These are phyloP conservation scores for Ascocoryne sarcoides DNA, from an alignment of 2,329 filamentous ascomycete genomes.

Conservation along the genomic window DNA sequence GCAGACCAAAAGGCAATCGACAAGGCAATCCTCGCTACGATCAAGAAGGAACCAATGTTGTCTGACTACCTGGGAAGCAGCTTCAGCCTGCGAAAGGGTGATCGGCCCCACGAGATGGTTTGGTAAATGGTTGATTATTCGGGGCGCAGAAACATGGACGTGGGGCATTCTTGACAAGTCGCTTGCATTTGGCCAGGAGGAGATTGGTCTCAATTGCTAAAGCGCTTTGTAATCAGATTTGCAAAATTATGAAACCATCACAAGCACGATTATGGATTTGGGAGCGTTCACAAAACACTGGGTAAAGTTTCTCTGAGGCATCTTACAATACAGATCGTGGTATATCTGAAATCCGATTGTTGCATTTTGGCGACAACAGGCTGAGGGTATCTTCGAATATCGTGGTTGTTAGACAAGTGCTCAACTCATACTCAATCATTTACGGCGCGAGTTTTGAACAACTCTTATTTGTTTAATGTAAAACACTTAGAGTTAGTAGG, in stretches of 20 bases:
- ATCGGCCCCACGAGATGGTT: slow-evolving; percentile 99
- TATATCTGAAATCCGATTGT: too few species aligned
- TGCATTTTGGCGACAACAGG: too few species aligned
- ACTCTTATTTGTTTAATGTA: too few species aligned
- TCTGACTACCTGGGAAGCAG: slow-evolving; percentile 87
- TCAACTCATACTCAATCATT: too few species aligned
- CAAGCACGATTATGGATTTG: slow-evolving; percentile 19
- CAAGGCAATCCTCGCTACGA: slow-evolving; percentile 86
- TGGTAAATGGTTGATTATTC: slow-evolving; percentile 58
- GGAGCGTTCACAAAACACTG: not conserved
- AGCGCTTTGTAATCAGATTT: slow-evolving; percentile 32
- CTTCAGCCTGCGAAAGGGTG: slow-evolving; percentile 98
- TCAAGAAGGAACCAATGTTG: slow-evolving; percentile 98
- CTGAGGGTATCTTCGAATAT: too few species aligned
- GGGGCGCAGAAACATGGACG: not conserved
- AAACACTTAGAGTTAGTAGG: too few species aligned
- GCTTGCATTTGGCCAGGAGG: slow-evolving; percentile 57
- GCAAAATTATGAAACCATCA: slow-evolving; percentile 29
- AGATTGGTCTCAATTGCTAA: slow-evolving; percentile 47
- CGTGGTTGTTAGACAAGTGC: too few species aligned
- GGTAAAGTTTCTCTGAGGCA: too few species aligned
- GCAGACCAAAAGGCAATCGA: slow-evolving; percentile 98
- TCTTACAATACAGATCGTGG: too few species aligned
- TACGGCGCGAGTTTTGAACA: too few species aligned
- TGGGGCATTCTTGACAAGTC: slow-evolving; percentile 41